Evolutionary conservation across 257 asterid genomes (phyloP).

Genomic region (Solanum dulcamara): DNA sequence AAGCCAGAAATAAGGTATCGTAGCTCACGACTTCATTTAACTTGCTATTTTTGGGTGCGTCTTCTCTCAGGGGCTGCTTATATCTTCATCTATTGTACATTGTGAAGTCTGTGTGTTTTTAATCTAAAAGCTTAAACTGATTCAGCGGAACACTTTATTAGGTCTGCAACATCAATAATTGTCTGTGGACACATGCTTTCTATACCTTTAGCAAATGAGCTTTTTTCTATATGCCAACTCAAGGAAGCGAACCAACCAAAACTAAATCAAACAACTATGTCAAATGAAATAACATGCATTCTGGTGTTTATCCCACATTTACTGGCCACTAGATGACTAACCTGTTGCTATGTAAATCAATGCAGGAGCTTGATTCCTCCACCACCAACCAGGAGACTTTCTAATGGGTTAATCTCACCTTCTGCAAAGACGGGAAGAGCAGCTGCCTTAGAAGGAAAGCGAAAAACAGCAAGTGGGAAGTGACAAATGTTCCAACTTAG

Average conservation of each 20-base stretch:
- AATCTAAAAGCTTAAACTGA: background rate
- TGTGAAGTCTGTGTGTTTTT: background rate
- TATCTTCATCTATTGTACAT: background rate
- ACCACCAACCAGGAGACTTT: constrained; percentile 39
- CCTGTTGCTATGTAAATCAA: background rate
- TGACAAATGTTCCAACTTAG: constrained; percentile 16
- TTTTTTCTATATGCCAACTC: background rate
- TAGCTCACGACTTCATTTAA: background rate
- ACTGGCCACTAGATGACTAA: background rate
- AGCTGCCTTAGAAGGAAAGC: constrained; percentile 29
- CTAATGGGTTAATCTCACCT: constrained; percentile 27
- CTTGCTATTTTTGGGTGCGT: background rate
- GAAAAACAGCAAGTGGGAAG: constrained; percentile 41
- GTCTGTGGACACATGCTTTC: background rate
- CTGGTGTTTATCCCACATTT: background rate
- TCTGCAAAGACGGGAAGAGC: constrained; percentile 26
- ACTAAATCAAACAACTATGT: background rate
- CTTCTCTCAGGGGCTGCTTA: background rate
- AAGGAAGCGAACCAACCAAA: background rate
- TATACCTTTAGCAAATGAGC: background rate
- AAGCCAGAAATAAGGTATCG: constrained; percentile 43
- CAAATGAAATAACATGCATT: background rate
- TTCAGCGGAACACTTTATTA: background rate
- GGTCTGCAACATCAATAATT: background rate
- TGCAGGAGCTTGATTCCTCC: constrained; percentile 63